Conservation (phyloP, 441 rosid genomes). For the Euphorbia schlechtendalii region DNA sequence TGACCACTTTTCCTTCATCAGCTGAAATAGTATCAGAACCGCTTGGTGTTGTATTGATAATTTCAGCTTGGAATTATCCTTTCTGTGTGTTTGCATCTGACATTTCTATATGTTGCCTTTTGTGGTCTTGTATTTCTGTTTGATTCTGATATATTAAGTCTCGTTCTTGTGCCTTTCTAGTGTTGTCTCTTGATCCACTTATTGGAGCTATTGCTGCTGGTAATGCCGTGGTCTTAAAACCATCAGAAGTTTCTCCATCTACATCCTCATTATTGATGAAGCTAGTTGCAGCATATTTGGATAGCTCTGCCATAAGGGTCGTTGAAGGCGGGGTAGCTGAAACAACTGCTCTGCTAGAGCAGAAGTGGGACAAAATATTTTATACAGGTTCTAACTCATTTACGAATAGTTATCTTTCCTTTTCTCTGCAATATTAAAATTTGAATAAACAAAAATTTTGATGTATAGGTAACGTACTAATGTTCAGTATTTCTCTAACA, state of each 20-base stretch:
- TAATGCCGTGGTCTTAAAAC: slow-evolving; percentile 61
- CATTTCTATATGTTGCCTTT: neutral
- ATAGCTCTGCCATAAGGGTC: slow-evolving; percentile 48
- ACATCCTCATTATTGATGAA: slow-evolving; percentile 49
- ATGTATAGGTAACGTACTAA: neutral
- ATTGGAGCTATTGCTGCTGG: slow-evolving; percentile 83
- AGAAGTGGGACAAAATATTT: slow-evolving; percentile 75
- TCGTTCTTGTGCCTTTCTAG: slow-evolving; percentile 26
- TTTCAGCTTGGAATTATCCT: slow-evolving; percentile 82
- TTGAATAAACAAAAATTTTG: neutral
- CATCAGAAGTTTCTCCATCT: slow-evolving; percentile 71
- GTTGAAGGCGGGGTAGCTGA: slow-evolving; percentile 64
- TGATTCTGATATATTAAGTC: neutral
- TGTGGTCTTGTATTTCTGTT: neutral
- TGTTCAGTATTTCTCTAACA: neutral
- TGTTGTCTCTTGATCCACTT: slow-evolving; percentile 65
- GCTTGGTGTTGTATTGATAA: slow-evolving; percentile 60
- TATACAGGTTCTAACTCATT: slow-evolving; percentile 49
- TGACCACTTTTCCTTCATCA: slow-evolving; percentile 62
- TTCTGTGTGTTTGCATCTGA: slow-evolving; percentile 32
- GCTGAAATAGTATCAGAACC: slow-evolving; percentile 73
- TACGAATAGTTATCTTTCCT: neutral
- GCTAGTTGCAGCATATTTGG: slow-evolving; percentile 48
- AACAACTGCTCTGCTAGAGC: slow-evolving; percentile 61
- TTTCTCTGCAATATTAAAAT: neutral